Evolutionary conservation across 352 stramenopile species (phyloP), one percentile per base, ranked within the genome.

Genomic region (Globisporangium barbulae): DNA sequence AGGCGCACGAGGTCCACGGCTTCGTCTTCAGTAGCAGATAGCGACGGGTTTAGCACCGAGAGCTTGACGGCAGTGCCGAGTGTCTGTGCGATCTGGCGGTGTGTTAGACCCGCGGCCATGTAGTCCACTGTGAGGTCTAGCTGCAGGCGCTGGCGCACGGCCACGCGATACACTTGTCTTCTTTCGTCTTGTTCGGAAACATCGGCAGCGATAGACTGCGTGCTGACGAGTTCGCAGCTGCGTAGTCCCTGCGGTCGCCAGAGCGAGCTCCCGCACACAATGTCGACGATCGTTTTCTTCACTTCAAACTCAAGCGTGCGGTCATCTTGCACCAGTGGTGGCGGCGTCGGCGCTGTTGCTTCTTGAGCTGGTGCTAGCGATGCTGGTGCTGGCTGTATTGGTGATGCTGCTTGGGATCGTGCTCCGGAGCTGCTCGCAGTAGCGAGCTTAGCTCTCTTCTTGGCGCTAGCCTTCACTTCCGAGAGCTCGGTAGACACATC

Each of bases 1-100:
- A 90, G 64, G 21, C 76, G 81, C 47, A 82, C 68, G 28, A 76
- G 67, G 53, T 49, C 55, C 0, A 65, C 52, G 7, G 68, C 52
- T n/a, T 76, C 72, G 9, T 67, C 41, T 10, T 64, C 53, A 3
- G 60, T 28, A 10, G 42, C 48, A 28, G 52, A 58, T 66, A 52
- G 57, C 44, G 30, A 68, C 41, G 67, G 62, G 35, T 68, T 53
- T 13, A 70, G 54, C 6, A 33, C 57, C n/a, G 55, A 69, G 48
- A 63, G 65, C 31, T 58, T 57, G 15, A 67, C 69, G 44, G 71
- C 63, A 28, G 58, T 59, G 4, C 47, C 55, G 42, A 79, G 54
- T 21, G 56, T 41, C 31, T 65, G 63, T 19, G 60, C 63, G 19
- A 64, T 64, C 30, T 79, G 72, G 5, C 22, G 30, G 5, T 50